These are phyloP conservation scores for Lachnellula occidentalis DNA, from an alignment of 2,329 filamentous ascomycete genomes.

Conservation along the genomic window DNA sequence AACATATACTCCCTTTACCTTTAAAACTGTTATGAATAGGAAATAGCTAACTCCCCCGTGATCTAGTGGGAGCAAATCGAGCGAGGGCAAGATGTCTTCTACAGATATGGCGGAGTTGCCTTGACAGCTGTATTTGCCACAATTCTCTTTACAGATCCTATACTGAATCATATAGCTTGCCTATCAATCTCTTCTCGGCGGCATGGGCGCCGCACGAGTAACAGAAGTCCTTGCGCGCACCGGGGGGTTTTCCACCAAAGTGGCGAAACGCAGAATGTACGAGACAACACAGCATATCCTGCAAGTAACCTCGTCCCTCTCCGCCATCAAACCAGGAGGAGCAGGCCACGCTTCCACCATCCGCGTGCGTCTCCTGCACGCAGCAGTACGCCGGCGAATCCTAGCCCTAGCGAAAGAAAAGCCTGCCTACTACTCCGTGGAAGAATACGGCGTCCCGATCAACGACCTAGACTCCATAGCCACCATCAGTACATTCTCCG, in stretches of 20 bases:
- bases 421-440: constrained; percentile 57
- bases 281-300: constrained; percentile 74
- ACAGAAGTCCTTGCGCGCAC: constrained; percentile 70
- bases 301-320: constrained; percentile 60
- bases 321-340: constrained; percentile 62
- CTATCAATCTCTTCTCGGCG: constrained; percentile 61
- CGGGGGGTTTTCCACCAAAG: constrained; percentile 64
- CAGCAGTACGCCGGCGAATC: constrained; percentile 61
- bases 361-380: constrained; percentile 64
- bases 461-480: constrained; percentile 71
- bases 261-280: constrained; percentile 59
- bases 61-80: constrained; percentile 72
- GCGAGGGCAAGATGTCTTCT: constrained; percentile 71
- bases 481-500: constrained; percentile 67
- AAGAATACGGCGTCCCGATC: constrained; percentile 59
- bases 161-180: constrained; percentile 27
- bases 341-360: constrained; percentile 60
- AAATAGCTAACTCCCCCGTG: too few species aligned
- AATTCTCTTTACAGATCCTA: background rate
- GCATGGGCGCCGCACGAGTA: constrained; percentile 67
- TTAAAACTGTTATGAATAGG: too few species aligned
- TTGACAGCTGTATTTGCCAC: constrained; percentile 46
- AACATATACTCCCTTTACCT: too few species aligned
- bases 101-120: constrained; percentile 65
- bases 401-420: constrained; percentile 49